Percentiles rank a stretch among this genome's conserved stretches.
Conservation (phyloP, 2,329 filamentous ascomycete genomes). For the Elsinoe australis region DNA sequence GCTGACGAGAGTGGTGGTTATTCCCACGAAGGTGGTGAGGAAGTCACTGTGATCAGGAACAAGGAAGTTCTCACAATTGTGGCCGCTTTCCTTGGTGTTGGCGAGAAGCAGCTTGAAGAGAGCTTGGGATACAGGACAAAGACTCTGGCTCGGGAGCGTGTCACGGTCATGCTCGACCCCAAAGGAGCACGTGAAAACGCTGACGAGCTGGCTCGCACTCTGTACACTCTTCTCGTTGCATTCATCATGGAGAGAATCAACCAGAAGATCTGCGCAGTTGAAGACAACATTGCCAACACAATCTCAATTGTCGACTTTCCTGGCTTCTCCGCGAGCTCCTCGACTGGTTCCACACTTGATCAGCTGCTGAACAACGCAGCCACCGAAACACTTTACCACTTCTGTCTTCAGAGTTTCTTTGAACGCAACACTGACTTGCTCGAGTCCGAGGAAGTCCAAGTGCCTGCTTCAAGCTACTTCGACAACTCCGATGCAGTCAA, state of each 20-base stretch:
- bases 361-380: constrained; percentile 93
- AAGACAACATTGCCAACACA: constrained; percentile 86
- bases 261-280: constrained; percentile 74
- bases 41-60: constrained; percentile 81
- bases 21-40: constrained; percentile 87
- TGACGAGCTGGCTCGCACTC: constrained; percentile 83
- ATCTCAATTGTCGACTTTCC: constrained; percentile 95
- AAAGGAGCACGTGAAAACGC: constrained; percentile 83
- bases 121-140: constrained; percentile 94
- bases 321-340: constrained; percentile 76
- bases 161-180: constrained; percentile 97
- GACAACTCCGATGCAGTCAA: constrained; percentile 94
- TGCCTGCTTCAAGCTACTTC: constrained; percentile 91
- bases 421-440: constrained; percentile 88
- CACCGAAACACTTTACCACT: constrained; percentile 83
- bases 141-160: constrained; percentile 88
- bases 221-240: constrained; percentile 89
- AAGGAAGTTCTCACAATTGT: constrained; percentile 80
- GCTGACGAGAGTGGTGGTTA: constrained; percentile 93
- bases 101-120: constrained; percentile 70
- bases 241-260: constrained; percentile 93
- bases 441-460: constrained; percentile 85
- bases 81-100: constrained; percentile 89
- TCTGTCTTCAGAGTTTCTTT: constrained; percentile 92
- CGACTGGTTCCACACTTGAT: constrained; percentile 78